Conservation (phyloP, 1,139 yeast genomes). For the Candida sojae region DNA sequence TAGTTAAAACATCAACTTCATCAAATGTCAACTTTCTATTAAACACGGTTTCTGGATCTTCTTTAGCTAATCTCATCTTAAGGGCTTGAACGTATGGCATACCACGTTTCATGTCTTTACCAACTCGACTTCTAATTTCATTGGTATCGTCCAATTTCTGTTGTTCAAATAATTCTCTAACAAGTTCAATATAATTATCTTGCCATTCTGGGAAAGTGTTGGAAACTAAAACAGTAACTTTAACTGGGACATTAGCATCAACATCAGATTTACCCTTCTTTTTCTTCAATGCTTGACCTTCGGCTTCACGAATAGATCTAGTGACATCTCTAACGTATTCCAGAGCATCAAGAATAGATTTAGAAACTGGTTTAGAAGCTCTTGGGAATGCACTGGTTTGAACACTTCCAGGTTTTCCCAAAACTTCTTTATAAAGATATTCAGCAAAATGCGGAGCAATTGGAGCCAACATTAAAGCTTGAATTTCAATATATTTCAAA, state of each 20-base stretch:
- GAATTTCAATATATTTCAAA: constrained; percentile 78
- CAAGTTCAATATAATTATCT: constrained; percentile 79
- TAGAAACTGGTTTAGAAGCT: constrained; percentile 64
- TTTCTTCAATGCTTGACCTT: constrained; percentile 83
- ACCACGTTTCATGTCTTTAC: constrained; percentile 88
- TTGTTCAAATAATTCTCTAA: constrained; percentile 72
- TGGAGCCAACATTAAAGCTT: constrained; percentile 84
- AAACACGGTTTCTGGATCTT: constrained; percentile 75
- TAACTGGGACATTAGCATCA: constrained; percentile 72
- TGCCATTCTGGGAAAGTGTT: constrained; percentile 97
- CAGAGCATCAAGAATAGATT: constrained; percentile 64
- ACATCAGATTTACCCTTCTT: constrained; percentile 83
- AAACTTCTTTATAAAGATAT: constrained; percentile 79
- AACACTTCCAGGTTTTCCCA: constrained; percentile 61
- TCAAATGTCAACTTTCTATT: constrained; percentile 82
- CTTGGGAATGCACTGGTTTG: constrained; percentile 82
- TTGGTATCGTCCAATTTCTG: constrained; percentile 63
- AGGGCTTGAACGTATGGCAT: constrained; percentile 93
- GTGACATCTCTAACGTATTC: constrained; percentile 76
- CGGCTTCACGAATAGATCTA: constrained; percentile 89
- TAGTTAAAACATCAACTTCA: constrained; percentile 69
- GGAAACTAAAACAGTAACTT: constrained; percentile 71
- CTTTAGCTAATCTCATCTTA: constrained; percentile 73
- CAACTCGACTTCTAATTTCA: constrained; percentile 60
- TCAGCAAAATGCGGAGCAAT: constrained; percentile 97